These are phyloP conservation scores for Begonia masoniana DNA, from an alignment of 306 rosid genomes.

Conservation along the genomic window DNA sequence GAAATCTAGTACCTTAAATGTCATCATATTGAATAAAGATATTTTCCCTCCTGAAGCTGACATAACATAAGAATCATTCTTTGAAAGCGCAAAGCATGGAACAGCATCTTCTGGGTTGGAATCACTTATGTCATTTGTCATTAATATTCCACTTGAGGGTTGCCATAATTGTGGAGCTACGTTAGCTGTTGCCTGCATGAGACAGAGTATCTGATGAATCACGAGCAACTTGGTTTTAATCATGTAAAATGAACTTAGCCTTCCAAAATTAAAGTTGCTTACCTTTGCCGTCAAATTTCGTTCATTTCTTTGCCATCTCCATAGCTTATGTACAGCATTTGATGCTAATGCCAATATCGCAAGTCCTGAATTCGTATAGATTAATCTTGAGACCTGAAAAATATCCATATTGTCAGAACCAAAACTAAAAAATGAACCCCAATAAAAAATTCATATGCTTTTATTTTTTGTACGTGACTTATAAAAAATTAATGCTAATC, in stretches of 20 bases:
- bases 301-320: constrained; percentile 98
- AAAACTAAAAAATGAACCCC: constrained; percentile 1
- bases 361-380: constrained; percentile 88
- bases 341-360: constrained; percentile 91
- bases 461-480: no score
- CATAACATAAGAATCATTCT: constrained; percentile 95
- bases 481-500: no score
- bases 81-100: constrained; percentile 95
- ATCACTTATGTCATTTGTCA: constrained; percentile 90
- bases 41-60: constrained; percentile 99
- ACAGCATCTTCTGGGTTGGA: constrained; percentile 93
- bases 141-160: constrained; percentile 92
- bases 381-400: constrained; percentile 87
- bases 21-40: constrained; percentile 99
- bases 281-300: constrained; percentile 56
- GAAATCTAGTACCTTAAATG: constrained; percentile 61
- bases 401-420: constrained; percentile 13
- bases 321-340: constrained; percentile 95
- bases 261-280: constrained; percentile 9
- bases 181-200: constrained; percentile 63
- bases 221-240: constrained; percentile 20
- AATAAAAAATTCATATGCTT: no score
- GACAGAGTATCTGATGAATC: constrained; percentile 13
- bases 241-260: constrained; percentile 12
- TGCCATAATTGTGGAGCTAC: constrained; percentile 85